Evolutionary conservation across 2,329 filamentous ascomycete species (phyloP).

Genomic region (Amesomyces nigricolor): DNA sequence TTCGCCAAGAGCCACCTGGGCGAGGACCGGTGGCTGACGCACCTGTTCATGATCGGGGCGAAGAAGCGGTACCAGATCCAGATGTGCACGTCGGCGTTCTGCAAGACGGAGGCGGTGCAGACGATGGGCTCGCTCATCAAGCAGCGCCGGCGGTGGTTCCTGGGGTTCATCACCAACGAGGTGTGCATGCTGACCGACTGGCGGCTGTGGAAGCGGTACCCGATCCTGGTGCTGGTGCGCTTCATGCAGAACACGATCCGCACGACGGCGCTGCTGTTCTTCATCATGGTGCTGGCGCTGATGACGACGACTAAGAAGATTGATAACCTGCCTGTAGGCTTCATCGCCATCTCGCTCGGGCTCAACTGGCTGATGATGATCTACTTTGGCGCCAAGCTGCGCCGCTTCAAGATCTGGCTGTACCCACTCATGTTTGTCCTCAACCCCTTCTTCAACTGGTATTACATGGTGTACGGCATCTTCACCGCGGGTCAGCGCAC

Average conservation of each 20-base stretch:
- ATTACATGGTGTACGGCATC: slow-evolving; percentile 96
- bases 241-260: slow-evolving; percentile 96
- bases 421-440: slow-evolving; percentile 94
- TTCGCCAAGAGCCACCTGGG: slow-evolving; percentile 93
- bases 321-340: slow-evolving; percentile 77
- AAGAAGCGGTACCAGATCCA: slow-evolving; percentile 92
- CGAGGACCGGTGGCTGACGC: slow-evolving; percentile 94
- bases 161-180: slow-evolving; percentile 96
- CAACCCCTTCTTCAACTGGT: slow-evolving; percentile 97
- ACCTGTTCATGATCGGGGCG: slow-evolving; percentile 97
- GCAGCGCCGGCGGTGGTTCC: slow-evolving; percentile 92
- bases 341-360: slow-evolving; percentile 86
- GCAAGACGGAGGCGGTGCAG: slow-evolving; percentile 96
- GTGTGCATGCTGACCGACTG: slow-evolving; percentile 96
- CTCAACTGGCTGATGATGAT: slow-evolving; percentile 95
- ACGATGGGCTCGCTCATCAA: slow-evolving; percentile 81
- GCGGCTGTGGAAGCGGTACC: slow-evolving; percentile 86
- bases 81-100: slow-evolving; percentile 96
- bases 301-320: slow-evolving; percentile 77
- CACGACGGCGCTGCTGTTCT: slow-evolving; percentile 88
- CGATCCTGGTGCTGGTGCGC: slow-evolving; percentile 75
- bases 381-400: slow-evolving; percentile 84
- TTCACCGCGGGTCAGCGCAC: slow-evolving; percentile 91
- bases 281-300: slow-evolving; percentile 84
- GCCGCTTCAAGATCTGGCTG: slow-evolving; percentile 87